Base-by-base conservation (phyloP, 192 early-diverging fungal species). In the Physocladia obscura region DNA sequence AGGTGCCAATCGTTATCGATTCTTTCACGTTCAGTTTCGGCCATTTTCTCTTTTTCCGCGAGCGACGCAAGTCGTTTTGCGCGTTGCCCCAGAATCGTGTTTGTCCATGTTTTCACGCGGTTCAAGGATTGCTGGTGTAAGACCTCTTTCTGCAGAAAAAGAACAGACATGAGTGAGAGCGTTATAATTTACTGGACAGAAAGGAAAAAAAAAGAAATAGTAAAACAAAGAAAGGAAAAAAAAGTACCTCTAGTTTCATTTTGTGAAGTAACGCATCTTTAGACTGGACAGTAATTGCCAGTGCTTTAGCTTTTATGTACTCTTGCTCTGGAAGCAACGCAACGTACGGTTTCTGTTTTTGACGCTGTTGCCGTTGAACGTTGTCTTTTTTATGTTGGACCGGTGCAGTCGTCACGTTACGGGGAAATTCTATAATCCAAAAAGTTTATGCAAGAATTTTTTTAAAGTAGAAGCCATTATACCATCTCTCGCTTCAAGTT, bases 61-160 rank as follows among this genome's bases (percentile, higher is more conserved):
- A 74, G 51, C 13, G 76, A 78, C 17, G 82, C 82, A 4, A 84
- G 59, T 51, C 82, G 51, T 57, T 76, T 76, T 44, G 56, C 69
- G 17, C 82, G 74, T 38, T 74, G 67, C 1, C 82, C 82, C 56
- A 77, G 62, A 24, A 84, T 75, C 2, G 82, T 84, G 67, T 81
- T 84, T 34, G 63, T 68, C 82, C 82, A 84, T 19, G 26, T 59
- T 26, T 76, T 71, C 24, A 76, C 77, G 11, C 69, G 49, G 22
- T 71, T 40, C 27, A 70, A 55, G 2, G 82, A 84, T 40, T 76
- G n/a, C 39, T 40, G 21, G 44, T 80, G 79, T 24, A 84, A 65
- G 13, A 54, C 57, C 47, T 76, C 55, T 49, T 71, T 74, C 79
- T 84, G 59, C 17, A 49, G 26, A 50, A 29, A 26, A 38, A 29